Percentiles rank a stretch among this genome's conserved stretches.
Evolutionary conservation across 1,139 yeast species (phyloP).

Genomic region (Hyphopichia burtonii): DNA sequence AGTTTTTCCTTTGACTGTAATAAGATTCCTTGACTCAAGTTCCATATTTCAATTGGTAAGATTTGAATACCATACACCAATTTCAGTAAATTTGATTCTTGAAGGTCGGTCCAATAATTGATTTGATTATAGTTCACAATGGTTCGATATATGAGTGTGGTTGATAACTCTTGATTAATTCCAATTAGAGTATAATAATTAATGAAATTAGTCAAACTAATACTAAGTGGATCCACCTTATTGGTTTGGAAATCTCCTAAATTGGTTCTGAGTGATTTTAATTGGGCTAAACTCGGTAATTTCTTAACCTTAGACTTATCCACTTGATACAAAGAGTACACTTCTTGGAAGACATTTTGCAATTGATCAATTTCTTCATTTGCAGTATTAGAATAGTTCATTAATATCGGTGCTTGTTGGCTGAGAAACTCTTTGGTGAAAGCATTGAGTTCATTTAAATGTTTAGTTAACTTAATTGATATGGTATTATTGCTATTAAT

Average conservation of each 20-base stretch:
- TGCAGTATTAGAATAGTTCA: background rate
- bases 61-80: conserved; percentile 35
- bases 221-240: background rate
- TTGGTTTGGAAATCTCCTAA: background rate
- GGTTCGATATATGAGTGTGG: conserved; percentile 35
- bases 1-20: conserved; percentile 5
- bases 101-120: conserved; percentile 36
- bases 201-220: conserved; percentile 13
- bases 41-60: conserved; percentile 24
- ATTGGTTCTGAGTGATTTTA: background rate
- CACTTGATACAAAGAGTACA: conserved; percentile 9
- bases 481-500: conserved; percentile 6
- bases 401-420: conserved; percentile 2
- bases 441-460: conserved; percentile 6
- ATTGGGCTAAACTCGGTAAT: background rate
- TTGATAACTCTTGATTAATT: conserved; percentile 28
- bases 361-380: conserved; percentile 7
- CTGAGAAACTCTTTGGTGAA: conserved; percentile 8
- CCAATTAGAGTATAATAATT: conserved; percentile 25
- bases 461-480: conserved; percentile 4
- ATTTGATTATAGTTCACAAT: conserved; percentile 33
- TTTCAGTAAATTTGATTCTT: conserved; percentile 25
- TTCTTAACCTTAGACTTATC: conserved; percentile 2
- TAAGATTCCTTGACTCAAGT: conserved; percentile 12
- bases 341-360: conserved; percentile 16